Evolutionary conservation across 768 basidiomycete genomes (phyloP), one percentile per base, ranked within the genome.

Genomic region (Auricularia heimuer): DNA sequence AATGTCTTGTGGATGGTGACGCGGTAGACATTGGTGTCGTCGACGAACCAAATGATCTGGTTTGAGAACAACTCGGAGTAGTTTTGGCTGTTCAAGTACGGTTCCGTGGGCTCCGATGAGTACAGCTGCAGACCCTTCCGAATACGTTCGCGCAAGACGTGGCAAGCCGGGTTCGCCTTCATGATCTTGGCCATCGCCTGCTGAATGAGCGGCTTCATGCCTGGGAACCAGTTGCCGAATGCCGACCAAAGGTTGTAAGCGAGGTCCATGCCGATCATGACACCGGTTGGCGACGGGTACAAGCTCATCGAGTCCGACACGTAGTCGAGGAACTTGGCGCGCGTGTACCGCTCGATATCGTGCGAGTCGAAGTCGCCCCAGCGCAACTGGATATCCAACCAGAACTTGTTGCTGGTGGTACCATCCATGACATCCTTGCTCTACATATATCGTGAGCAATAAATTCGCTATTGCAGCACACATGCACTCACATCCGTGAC

Each of bases 121-220:
- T 99, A 99, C 21, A 99, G 80, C 74, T 98, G 97, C 24, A 99
- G 83, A 75, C 95, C 96, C 78, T 99, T 99, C 70, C 97, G 86
- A 71, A 99, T 98, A 78, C 97, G 97, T 78, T 99, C 97, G 64
- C 97, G 91, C 65, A 99, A 80, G 51, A 99, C 97, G 73, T 98
- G 97, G 63, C 90, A 88, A 14, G 97, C 97, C 33, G 97, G 97
- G 72, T 99, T 98, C 63, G 97, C 97, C 77, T 99, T 99, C 94
- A 98, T 96, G 75, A 99, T 90, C 83, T 98, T 99, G 12, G 91
- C 94, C 94, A 99, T 97, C 4, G 96, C 97, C 77, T 97, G 95
- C 75, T 97, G 96, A 65, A 99, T 88, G 67, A 99, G 82, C 3
- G 95, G 95, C 77, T 98, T 98, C 83, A 98, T 85, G 58, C 97